These are phyloP conservation scores for Podosphaera xanthii DNA, from an alignment of 2,329 filamentous ascomycete species.

Conservation along the genomic window DNA sequence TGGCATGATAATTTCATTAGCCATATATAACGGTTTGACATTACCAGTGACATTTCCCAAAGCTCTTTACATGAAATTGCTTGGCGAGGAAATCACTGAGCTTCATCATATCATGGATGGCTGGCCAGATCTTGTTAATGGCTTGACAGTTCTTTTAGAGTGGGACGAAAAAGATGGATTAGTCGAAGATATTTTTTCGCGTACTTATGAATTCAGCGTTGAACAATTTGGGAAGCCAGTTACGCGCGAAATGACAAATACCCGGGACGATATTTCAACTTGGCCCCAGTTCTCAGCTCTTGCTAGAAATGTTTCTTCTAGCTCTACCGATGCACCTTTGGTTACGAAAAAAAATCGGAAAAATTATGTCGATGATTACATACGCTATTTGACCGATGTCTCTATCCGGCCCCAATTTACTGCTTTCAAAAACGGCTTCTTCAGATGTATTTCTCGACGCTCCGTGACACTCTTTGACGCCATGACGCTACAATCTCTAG, in stretches of 20 bases:
- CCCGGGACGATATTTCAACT: not conserved
- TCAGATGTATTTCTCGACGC: constrained; percentile 45
- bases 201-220: constrained; percentile 70
- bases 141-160: constrained; percentile 47
- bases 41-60: constrained; percentile 74
- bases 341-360: constrained; percentile 64
- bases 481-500: constrained; percentile 45
- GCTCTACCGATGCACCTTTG: constrained; percentile 31
- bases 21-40: constrained; percentile 81
- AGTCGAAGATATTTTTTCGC: constrained; percentile 59
- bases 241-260: constrained; percentile 29
- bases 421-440: constrained; percentile 66
- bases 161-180: constrained; percentile 56
- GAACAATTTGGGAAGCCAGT: constrained; percentile 32
- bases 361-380: constrained; percentile 64
- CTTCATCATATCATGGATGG: constrained; percentile 64
- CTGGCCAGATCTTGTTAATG: constrained; percentile 62
- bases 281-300: constrained; percentile 31
- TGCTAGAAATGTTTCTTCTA: constrained; percentile 13
- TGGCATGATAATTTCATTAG: constrained; percentile 69
- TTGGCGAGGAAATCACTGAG: constrained; percentile 43
- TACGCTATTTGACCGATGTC: constrained; percentile 56
- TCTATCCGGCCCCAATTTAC: constrained; percentile 56
- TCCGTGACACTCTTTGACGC: constrained; percentile 48
- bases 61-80: constrained; percentile 60